phyloP scores from a whole-genome alignment of 78 protist species.

The Cavenderia fasciculata region DNA sequence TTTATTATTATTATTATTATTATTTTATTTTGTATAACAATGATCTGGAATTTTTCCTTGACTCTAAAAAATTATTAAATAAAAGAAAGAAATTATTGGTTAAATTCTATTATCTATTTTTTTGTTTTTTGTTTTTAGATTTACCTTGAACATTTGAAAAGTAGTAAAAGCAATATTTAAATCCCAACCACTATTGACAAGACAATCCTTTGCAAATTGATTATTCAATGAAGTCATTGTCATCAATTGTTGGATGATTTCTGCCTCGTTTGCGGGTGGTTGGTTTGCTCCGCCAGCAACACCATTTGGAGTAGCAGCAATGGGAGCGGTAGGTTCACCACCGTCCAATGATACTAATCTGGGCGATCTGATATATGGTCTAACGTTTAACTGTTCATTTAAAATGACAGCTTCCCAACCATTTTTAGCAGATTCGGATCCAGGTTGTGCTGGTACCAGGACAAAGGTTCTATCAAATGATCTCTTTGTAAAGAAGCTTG shows the following conservation, averaged over 20 bases:
- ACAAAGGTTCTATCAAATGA: conserved; percentile 50
- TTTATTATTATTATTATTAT: background rate
- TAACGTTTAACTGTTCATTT: conserved; percentile 59
- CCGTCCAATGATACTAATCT: conserved; percentile 18
- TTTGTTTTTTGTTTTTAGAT: background rate
- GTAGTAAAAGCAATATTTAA: background rate
- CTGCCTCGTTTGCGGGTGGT: no score
- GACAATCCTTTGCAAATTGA: background rate
- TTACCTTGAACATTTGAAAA: background rate
- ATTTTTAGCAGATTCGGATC: conserved; percentile 55
- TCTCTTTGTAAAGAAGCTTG: conserved; percentile 16
- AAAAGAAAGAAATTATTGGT: background rate
- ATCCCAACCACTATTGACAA: conserved; percentile 11
- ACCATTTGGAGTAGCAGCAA: background rate
- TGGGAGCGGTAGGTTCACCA: background rate
- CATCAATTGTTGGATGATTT: background rate
- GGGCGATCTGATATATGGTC: conserved; percentile 56
- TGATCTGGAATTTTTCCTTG: background rate
- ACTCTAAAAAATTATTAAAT: background rate
- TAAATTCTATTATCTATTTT: background rate
- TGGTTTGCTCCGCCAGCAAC: no score
- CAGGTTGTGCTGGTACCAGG: conserved; percentile 38
- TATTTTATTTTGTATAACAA: background rate
- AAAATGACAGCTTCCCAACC: conserved; percentile 72
- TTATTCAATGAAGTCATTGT: background rate